phyloP scores from a whole-genome alignment of 106 monocot genomes.

The Allium fistulosum region DNA sequence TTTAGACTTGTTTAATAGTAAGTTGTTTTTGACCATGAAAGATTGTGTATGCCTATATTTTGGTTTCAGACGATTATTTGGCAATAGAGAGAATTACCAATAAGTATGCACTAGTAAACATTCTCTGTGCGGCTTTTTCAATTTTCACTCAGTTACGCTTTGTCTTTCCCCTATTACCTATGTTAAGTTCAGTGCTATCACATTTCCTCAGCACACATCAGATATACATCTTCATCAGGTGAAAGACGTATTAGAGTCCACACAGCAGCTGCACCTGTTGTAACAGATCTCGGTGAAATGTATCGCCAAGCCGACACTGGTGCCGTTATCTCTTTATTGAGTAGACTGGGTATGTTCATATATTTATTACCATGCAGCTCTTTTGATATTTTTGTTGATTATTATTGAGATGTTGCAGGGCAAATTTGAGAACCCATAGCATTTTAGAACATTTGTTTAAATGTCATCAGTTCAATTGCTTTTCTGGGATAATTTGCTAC shows the following conservation, averaged over 20 bases:
- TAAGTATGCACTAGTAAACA: too few species aligned
- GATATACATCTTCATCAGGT: conserved; percentile 94
- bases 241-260: conserved; percentile 93
- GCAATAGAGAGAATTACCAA: too few species aligned
- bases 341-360: conserved; percentile 61
- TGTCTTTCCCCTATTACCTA: background rate
- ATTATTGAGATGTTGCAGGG: too few species aligned
- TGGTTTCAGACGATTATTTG: too few species aligned
- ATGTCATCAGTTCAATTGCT: too few species aligned
- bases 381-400: too few species aligned
- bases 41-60: too few species aligned
- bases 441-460: too few species aligned
- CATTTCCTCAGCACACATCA: conserved; percentile 44
- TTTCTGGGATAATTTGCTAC: too few species aligned
- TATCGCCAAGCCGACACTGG: conserved; percentile 94
- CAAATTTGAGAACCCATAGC: too few species aligned
- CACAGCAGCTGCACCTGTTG: conserved; percentile 92
- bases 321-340: conserved; percentile 63
- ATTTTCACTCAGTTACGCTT: background rate
- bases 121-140: background rate
- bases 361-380: background rate
- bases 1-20: too few species aligned
- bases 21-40: too few species aligned
- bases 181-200: background rate
- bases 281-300: conserved; percentile 87